phyloP scores from a whole-genome alignment of 805 yeast species.

The Priceomyces carsonii region DNA sequence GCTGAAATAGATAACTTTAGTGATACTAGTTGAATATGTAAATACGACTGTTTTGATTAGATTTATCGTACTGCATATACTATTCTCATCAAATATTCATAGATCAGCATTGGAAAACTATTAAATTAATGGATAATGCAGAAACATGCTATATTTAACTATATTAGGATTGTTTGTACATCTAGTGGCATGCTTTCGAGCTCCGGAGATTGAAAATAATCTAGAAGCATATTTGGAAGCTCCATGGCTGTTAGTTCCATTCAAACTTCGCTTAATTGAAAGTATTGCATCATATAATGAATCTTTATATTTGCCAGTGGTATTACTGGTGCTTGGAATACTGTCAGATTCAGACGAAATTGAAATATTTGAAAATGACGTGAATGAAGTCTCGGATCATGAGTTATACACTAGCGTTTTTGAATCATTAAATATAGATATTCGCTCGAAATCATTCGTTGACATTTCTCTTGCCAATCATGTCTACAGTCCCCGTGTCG shows the following conservation, averaged over 20 bases:
- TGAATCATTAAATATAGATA: conserved; percentile 9
- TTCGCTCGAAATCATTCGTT: conserved; percentile 23
- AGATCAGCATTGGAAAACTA: too few relatives aligned
- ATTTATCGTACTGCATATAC: background rate
- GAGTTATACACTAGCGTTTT: conserved; percentile 9
- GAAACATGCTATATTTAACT: too few relatives aligned
- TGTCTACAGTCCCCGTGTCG: conserved; percentile 59
- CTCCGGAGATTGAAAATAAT: background rate
- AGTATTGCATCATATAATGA: conserved; percentile 36
- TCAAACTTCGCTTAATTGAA: conserved; percentile 44
- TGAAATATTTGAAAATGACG: conserved; percentile 14
- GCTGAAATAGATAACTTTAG: too few relatives aligned
- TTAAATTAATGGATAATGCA: too few relatives aligned
- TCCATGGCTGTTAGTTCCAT: conserved; percentile 43
- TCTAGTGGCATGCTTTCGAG: background rate
- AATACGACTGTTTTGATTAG: background rate
- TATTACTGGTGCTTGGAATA: conserved; percentile 16
- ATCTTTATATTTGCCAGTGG: conserved; percentile 34
- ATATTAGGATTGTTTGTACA: background rate
- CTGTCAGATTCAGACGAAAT: conserved; percentile 12
- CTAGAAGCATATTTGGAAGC: conserved; percentile 19
- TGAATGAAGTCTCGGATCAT: conserved; percentile 6
- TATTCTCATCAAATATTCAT: background rate
- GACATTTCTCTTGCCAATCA: conserved; percentile 49
- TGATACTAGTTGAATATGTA: too few relatives aligned